These are phyloP conservation scores for Suillus variegatus DNA, from an alignment of 768 basidiomycete genomes.

Conservation along the genomic window DNA sequence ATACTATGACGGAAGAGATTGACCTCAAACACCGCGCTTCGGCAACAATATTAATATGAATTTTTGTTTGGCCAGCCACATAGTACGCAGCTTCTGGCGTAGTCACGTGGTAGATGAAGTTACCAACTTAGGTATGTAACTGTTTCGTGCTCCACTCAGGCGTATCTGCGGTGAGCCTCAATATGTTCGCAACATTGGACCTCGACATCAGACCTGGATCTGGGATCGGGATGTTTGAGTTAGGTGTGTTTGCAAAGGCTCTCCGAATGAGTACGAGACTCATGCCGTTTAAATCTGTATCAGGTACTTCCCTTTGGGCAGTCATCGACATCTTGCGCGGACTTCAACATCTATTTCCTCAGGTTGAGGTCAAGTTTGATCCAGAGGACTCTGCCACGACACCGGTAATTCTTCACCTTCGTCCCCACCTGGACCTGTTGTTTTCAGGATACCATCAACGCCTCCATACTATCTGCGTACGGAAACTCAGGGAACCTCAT, in stretches of 20 bases:
- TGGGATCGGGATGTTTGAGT: slow-evolving; percentile 77
- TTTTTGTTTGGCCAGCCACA: too few relatives aligned
- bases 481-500: slow-evolving; percentile 64
- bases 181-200: slow-evolving; percentile 71
- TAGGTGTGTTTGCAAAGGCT: slow-evolving; percentile 46
- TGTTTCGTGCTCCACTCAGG: neutral
- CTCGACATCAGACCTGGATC: slow-evolving; percentile 75
- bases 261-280: neutral
- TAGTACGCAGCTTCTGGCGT: neutral
- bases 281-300: neutral
- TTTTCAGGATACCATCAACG: slow-evolving; percentile 81
- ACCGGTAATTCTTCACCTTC: slow-evolving; percentile 75
- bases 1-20: neutral
- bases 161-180: neutral
- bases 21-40: neutral
- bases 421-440: slow-evolving; percentile 82
- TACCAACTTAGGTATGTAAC: slow-evolving; percentile 14
- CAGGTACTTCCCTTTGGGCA: slow-evolving; percentile 79
- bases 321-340: slow-evolving; percentile 68
- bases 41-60: neutral
- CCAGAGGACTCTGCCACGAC: slow-evolving; percentile 68
- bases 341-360: slow-evolving; percentile 70
- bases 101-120: neutral
- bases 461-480: slow-evolving; percentile 74
- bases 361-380: slow-evolving; percentile 84